Evolutionary conservation across 2,329 filamentous ascomycete species (phyloP).

Genomic region (Penicillium fuscoglaucum): DNA sequence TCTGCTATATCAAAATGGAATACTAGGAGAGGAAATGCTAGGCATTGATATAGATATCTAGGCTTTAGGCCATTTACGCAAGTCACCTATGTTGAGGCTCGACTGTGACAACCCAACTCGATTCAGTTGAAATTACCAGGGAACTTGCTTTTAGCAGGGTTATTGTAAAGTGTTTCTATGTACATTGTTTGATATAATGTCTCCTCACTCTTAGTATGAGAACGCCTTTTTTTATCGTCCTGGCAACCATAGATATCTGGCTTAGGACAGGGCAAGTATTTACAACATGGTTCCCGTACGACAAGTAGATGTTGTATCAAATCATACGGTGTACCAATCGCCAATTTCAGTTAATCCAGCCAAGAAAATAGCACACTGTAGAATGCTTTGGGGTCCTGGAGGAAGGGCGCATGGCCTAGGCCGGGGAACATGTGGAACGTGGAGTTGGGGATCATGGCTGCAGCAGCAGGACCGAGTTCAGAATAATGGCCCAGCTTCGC

Average conservation of each 20-base stretch:
- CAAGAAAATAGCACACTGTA: conserved; percentile 11
- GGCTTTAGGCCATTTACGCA: too few relatives aligned
- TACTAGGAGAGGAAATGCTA: too few relatives aligned
- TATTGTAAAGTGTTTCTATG: not conserved
- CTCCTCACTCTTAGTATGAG: not conserved
- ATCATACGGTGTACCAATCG: not conserved
- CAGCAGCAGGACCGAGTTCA: conserved; percentile 14
- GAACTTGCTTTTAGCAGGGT: not conserved
- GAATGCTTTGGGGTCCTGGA: conserved; percentile 15
- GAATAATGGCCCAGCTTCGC: conserved; percentile 11
- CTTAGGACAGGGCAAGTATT: not conserved
- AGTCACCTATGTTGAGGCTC: not conserved
- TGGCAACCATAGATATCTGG: not conserved
- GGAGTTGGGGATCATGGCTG: conserved; percentile 15
- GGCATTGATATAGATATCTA: too few relatives aligned
- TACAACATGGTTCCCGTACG: too few relatives aligned
- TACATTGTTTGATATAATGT: not conserved
- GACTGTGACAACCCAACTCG: not conserved
- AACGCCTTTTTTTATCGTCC: not conserved
- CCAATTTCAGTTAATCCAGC: not conserved
- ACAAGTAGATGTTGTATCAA: too few relatives aligned
- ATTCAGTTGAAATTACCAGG: not conserved
- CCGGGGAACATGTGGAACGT: conserved; percentile 18
- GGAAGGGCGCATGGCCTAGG: conserved; percentile 19
- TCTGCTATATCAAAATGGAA: too few relatives aligned